These are phyloP conservation scores for Penicillium sp. DNA, from an alignment of 2,329 filamentous ascomycete genomes.

Conservation along the genomic window DNA sequence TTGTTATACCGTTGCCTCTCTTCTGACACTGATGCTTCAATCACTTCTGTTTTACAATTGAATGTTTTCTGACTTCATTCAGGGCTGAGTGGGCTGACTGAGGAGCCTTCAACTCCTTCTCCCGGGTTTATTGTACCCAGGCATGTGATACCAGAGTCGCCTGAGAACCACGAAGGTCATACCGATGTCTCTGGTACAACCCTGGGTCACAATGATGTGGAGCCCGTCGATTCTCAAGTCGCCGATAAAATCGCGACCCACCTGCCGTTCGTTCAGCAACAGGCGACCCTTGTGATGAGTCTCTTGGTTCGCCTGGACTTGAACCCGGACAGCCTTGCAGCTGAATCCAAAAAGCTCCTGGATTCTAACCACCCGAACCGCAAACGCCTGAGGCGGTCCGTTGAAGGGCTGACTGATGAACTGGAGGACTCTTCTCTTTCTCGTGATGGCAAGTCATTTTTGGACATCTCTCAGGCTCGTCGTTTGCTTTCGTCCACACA, in stretches of 20 bases:
- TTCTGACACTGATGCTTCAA: too few species aligned
- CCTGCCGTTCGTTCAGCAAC: slow-evolving; percentile 19
- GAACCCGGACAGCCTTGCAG: slow-evolving; percentile 4
- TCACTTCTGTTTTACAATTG: not conserved
- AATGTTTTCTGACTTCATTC: slow-evolving; percentile 9
- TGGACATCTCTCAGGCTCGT: slow-evolving; percentile 35
- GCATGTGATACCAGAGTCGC: slow-evolving; percentile 23
- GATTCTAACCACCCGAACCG: not conserved
- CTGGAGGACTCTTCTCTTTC: slow-evolving; percentile 26
- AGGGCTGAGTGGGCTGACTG: slow-evolving; percentile 16
- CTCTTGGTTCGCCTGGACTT: not conserved
- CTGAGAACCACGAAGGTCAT: slow-evolving; percentile 27
- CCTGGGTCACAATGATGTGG: slow-evolving; percentile 23
- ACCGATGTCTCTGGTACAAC: slow-evolving; percentile 40
- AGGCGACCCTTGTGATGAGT: slow-evolving; percentile 19
- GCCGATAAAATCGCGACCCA: not conserved
- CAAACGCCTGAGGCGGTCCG: slow-evolving; percentile 24
- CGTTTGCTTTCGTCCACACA: slow-evolving; percentile 31
- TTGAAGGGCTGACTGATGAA: slow-evolving; percentile 26
- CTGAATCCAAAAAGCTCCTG: slow-evolving; percentile 1
- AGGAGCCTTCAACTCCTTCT: slow-evolving; percentile 14
- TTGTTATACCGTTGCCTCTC: not conserved
- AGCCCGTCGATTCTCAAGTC: slow-evolving; percentile 24
- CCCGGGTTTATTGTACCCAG: slow-evolving; percentile 11
- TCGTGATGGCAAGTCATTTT: slow-evolving; percentile 33